These are phyloP conservation scores for Hapsidospora chrysogenum DNA, from an alignment of 495 filamentous ascomycete genomes.

Conservation along the genomic window DNA sequence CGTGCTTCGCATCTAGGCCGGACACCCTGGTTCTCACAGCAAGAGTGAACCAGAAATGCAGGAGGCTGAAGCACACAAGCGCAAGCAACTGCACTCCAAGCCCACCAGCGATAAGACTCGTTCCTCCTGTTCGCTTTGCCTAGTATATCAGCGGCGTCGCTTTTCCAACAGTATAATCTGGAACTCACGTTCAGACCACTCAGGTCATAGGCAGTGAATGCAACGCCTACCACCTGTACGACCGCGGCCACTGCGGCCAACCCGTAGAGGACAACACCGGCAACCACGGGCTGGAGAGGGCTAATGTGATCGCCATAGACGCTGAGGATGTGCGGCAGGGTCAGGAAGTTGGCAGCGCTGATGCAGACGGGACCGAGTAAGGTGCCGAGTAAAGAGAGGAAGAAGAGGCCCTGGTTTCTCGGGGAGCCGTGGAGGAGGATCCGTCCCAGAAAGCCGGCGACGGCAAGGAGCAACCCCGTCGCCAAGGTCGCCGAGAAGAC, in stretches of 20 bases:
- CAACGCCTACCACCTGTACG: conserved; percentile 19
- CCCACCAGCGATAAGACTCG: conserved; percentile 15
- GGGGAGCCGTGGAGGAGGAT: conserved; percentile 15
- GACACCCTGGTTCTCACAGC: conserved; percentile 14
- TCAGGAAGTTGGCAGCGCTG: conserved; percentile 15
- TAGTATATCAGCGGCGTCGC: background rate
- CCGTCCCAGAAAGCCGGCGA: conserved; percentile 22
- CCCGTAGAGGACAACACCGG: conserved; percentile 12
- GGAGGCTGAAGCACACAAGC: conserved; percentile 14
- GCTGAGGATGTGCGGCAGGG: conserved; percentile 19
- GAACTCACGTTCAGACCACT: conserved; percentile 6
- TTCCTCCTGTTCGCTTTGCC: conserved; percentile 10
- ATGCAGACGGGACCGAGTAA: conserved; percentile 20
- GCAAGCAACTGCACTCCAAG: conserved; percentile 18
- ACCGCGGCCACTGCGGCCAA: conserved; percentile 15
- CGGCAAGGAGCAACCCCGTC: conserved; percentile 18
- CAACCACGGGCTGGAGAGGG: conserved; percentile 13
- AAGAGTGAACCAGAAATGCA: conserved; percentile 14
- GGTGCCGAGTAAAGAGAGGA: conserved; percentile 21
- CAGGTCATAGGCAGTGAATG: conserved; percentile 7
- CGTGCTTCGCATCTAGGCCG: conserved; percentile 13
- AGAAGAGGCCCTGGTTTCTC: conserved; percentile 11
- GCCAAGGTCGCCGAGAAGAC: conserved; percentile 15
- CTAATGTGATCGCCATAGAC: conserved; percentile 20
- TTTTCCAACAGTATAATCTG: background rate